Percentiles rank a stretch among this genome's conserved stretches.
These are phyloP conservation scores for Rhodotorula paludigena DNA, from an alignment of 768 basidiomycete genomes.

Conservation along the genomic window DNA sequence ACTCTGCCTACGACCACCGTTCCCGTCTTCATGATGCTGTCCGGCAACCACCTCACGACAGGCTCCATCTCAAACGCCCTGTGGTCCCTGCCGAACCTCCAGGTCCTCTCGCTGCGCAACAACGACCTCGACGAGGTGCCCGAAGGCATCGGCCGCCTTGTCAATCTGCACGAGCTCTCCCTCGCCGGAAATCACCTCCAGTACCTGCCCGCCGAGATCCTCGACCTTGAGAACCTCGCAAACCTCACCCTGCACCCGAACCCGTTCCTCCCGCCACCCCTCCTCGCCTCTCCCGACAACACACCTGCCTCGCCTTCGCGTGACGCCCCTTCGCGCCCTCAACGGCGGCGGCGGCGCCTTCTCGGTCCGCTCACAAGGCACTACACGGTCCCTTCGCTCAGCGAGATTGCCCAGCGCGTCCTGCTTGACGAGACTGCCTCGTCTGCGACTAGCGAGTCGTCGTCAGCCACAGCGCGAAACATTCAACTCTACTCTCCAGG, in stretches of 20 bases:
- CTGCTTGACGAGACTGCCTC: slow-evolving; percentile 13
- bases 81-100: slow-evolving; percentile 33
- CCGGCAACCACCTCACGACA: slow-evolving; percentile 28
- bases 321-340: background rate
- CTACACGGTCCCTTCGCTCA: slow-evolving; percentile 29
- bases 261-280: slow-evolving; percentile 26
- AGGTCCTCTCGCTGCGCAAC: slow-evolving; percentile 25
- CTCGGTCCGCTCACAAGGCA: slow-evolving; percentile 29
- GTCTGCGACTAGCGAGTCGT: background rate
- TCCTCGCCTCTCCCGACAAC: background rate
- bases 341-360: background rate
- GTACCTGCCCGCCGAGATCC: slow-evolving; percentile 32
- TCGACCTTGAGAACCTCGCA: slow-evolving; percentile 10
- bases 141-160: slow-evolving; percentile 29
- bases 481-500: background rate
- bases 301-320: too few relatives aligned
- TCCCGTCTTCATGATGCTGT: slow-evolving; percentile 26
- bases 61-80: slow-evolving; percentile 31
- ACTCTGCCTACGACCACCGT: background rate
- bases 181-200: slow-evolving; percentile 23
- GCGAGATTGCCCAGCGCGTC: slow-evolving; percentile 27
- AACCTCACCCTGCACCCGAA: slow-evolving; percentile 29
- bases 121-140: slow-evolving; percentile 35
- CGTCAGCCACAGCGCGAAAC: background rate
- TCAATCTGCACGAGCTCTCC: slow-evolving; percentile 17